Evolutionary conservation across 2,329 filamentous ascomycete genomes (phyloP), one percentile per base, ranked within the genome.

Genomic region (Rhynchosporium agropyri): DNA sequence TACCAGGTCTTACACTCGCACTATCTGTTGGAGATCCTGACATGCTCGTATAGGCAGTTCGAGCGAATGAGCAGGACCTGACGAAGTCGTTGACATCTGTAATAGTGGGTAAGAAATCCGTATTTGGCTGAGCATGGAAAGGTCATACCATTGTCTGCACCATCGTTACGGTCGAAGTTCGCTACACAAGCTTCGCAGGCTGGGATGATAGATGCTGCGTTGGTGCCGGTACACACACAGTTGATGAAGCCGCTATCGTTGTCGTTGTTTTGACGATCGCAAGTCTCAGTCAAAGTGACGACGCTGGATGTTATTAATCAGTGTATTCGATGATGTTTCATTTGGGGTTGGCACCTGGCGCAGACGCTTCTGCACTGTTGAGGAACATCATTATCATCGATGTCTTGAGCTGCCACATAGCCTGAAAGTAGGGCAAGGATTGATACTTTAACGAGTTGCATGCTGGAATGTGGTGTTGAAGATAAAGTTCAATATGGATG

Each of bases 401-500:
- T 53, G 7, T 60, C 58, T 36, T 60, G 58, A 36, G 58, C 48
- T 29, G 46, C 36, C 1, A 53, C 48, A 29, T 60, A 60, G 58
- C 36, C 43, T 10, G 58, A 51, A 48, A 60, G 58, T 12, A 60
- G 46, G 36, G 58, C 58, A 29, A 60, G 36, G 38, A 60, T 29
- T 15, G 58, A 60, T 10, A 60, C 15, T 28, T 60, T 51, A 48
- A 60, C 42, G 48, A 60, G 58, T 60, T 60, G 58, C 58, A 60
- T 60, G 10, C n/a, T 50, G 56, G 9, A 10, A 6, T 36, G 33
- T 36, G 33, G 33, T 6, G 6, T 10, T 36, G 33, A 36, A n/a
- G 43, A 31, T 36, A 20, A n/a, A 36, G 13, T 50, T 50, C 15
- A 26, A 20, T 10, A 5, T 28, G 26, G 10, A 20, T 42, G 3